phyloP scores from a whole-genome alignment of 2,329 filamentous ascomycete species.

The Ceratocystis lukuohia region DNA sequence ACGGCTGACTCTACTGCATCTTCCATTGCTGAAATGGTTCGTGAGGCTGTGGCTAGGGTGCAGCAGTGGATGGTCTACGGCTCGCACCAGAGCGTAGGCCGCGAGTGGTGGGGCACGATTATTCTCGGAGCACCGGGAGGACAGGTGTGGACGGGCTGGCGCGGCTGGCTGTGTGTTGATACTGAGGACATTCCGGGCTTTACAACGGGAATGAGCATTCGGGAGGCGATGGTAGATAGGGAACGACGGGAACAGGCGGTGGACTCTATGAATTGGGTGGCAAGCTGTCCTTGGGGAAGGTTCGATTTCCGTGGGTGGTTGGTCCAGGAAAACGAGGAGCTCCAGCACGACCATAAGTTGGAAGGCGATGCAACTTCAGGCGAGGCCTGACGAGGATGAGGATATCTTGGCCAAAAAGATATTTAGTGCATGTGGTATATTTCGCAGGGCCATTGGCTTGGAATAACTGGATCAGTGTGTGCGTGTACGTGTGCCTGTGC shows the following conservation, averaged over 20 bases:
- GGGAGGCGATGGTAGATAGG: conserved; percentile 34
- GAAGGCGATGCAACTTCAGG: background rate
- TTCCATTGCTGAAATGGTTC: conserved; percentile 22
- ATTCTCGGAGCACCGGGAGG: conserved; percentile 36
- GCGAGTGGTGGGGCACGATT: conserved; percentile 47
- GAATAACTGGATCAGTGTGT: too few relatives aligned
- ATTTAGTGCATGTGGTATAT: background rate
- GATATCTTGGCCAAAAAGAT: background rate
- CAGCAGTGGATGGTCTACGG: conserved; percentile 40
- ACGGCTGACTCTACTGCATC: conserved; percentile 21
- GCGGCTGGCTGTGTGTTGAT: conserved; percentile 41
- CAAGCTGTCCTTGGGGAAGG: conserved; percentile 34
- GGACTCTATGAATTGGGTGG: conserved; percentile 31
- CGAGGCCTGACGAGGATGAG: background rate
- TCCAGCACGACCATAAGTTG: background rate
- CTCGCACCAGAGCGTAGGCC: conserved; percentile 30
- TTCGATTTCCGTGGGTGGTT: conserved; percentile 29
- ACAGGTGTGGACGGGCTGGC: conserved; percentile 19
- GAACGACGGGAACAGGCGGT: conserved; percentile 30
- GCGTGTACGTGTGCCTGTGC: too few relatives aligned
- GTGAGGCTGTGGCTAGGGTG: conserved; percentile 30
- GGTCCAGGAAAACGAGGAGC: background rate
- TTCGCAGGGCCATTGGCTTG: background rate
- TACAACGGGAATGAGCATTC: conserved; percentile 28
- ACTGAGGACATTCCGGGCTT: conserved; percentile 32